A percentile compares a stretch with the other conserved stretches of the same genome.
Evolutionary conservation across 192 early-diverging fungal genomes (phyloP).

Genomic region (Coemansia sp.): DNA sequence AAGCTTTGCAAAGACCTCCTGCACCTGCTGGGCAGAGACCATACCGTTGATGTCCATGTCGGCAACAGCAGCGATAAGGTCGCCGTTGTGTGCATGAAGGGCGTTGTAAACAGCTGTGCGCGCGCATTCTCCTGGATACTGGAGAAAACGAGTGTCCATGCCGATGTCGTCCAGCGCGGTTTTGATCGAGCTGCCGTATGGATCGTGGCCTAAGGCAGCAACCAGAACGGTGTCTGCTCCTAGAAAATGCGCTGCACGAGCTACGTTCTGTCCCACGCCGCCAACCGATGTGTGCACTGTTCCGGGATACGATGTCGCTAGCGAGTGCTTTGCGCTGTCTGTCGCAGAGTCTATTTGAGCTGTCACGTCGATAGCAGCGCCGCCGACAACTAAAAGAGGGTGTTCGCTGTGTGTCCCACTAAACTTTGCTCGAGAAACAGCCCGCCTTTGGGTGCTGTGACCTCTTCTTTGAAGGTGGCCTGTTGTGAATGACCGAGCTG

Average conservation of each 20-base stretch:
- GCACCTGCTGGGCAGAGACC: slow-evolving; percentile 33
- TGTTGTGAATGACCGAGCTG: too few species aligned
- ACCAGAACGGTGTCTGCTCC: slow-evolving; percentile 66
- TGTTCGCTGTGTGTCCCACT: neutral
- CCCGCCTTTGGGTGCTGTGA: too few species aligned
- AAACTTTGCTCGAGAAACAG: too few species aligned
- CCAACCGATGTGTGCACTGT: slow-evolving; percentile 65
- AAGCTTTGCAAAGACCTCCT: slow-evolving; percentile 9
- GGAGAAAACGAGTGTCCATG: slow-evolving; percentile 57
- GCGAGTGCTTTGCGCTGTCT: slow-evolving; percentile 3
- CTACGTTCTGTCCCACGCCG: slow-evolving; percentile 93
- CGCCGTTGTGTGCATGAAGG: slow-evolving; percentile 68
- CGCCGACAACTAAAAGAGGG: slow-evolving; percentile 82
- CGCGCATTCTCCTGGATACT: slow-evolving; percentile 17
- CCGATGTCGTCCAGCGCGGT: slow-evolving; percentile 57
- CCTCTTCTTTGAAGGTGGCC: neutral
- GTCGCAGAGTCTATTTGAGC: slow-evolving; percentile 11
- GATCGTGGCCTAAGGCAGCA: slow-evolving; percentile 72
- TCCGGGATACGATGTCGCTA: slow-evolving; percentile 75
- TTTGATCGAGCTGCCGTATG: slow-evolving; percentile 58
- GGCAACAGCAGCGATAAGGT: slow-evolving; percentile 78
- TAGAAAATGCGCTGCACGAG: slow-evolving; percentile 70
- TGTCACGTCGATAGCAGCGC: slow-evolving; percentile 81
- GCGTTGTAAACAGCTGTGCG: slow-evolving; percentile 83
- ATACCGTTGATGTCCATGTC: slow-evolving; percentile 86